These are phyloP conservation scores for Trichoderma afroharzianum DNA, from an alignment of 2,329 filamentous ascomycete species.

Conservation along the genomic window DNA sequence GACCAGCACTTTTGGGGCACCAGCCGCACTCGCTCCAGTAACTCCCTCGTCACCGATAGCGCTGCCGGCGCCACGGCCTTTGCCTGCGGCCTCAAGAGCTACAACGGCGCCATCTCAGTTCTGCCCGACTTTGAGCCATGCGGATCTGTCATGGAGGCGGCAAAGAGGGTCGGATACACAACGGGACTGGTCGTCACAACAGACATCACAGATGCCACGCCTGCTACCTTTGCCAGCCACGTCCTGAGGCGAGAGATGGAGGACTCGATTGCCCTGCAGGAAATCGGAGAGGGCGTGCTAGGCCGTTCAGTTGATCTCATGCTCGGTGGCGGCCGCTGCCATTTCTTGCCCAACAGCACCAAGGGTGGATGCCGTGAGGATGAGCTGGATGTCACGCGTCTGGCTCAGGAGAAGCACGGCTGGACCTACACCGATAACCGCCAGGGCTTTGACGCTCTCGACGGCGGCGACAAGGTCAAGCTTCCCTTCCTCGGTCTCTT, in stretches of 20 bases:
- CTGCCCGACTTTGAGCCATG: conserved; percentile 82
- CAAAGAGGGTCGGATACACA: conserved; percentile 84
- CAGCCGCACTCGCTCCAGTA: conserved; percentile 79
- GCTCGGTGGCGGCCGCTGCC: conserved; percentile 87
- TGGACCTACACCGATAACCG: conserved; percentile 76
- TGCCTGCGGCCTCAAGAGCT: conserved; percentile 87
- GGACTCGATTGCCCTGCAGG: conserved; percentile 87
- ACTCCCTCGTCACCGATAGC: conserved; percentile 86
- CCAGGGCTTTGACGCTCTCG: conserved; percentile 70
- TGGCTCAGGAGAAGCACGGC: conserved; percentile 71
- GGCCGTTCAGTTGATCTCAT: conserved; percentile 88
- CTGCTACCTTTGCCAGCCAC: conserved; percentile 90
- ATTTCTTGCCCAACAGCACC: conserved; percentile 82
- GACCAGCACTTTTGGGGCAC: conserved; percentile 89
- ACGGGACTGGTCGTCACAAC: conserved; percentile 96
- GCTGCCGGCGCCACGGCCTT: conserved; percentile 98
- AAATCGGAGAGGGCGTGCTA: conserved; percentile 82
- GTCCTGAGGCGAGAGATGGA: conserved; percentile 76
- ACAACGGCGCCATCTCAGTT: conserved; percentile 93
- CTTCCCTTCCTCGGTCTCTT: conserved; percentile 85
- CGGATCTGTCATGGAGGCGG: conserved; percentile 88
- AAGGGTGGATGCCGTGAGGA: conserved; percentile 79
- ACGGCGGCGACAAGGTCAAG: conserved; percentile 62
- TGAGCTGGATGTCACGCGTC: conserved; percentile 66
- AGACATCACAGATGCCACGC: conserved; percentile 90